Base-by-base conservation (phyloP, 371 early-diverging fungal genomes). In the Globomyces sp. region DNA sequence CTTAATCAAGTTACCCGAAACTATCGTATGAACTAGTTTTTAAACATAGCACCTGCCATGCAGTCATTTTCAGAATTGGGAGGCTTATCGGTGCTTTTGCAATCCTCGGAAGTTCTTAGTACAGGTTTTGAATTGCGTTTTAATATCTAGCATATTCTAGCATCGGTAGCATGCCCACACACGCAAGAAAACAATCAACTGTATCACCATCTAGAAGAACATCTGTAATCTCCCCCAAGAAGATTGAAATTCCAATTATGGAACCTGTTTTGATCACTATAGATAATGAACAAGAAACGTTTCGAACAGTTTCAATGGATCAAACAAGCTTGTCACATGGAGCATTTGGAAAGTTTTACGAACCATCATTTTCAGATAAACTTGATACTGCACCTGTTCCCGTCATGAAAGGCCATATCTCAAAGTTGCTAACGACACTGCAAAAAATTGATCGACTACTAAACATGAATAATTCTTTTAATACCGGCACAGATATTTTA, bases 321-420 rank as follows among this genome's bases (percentile, higher is more conserved):
- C 55, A 55, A 39, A 55, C 55, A 36, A 55, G 55, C 3, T 55
- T 78, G 11, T 55, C 70, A 3, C 42, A 48, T 5, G 75, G 77
- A 0, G 52, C 77, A 4, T 62, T 80, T 44, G 51, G 48, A 44
- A 73, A 71, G 52, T 80, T 76, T 70, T 71, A 66, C 52, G 73
- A 75, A 13, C 71, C 77, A 34, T 45, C 59, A 36, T 81, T 77
- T 51, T 13, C 73, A 5, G 64, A 67, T 6, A 66, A 77, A 34
- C 57, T 81, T 44, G 77, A 81, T 13, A 75, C 73, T 57, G 75
- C 75, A 73, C 74, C 74, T 65, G 73, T 68, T 53, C 61, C 64
- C 24, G 59, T 70, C 10, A 50, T 72, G 9, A 63, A 63, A 1
- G 68, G 74, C 58, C 67, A 74, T 11, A 63, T 81, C 39, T 68